Conservation (phyloP, 306 rosid genomes). For the Lagenaria siceraria region DNA sequence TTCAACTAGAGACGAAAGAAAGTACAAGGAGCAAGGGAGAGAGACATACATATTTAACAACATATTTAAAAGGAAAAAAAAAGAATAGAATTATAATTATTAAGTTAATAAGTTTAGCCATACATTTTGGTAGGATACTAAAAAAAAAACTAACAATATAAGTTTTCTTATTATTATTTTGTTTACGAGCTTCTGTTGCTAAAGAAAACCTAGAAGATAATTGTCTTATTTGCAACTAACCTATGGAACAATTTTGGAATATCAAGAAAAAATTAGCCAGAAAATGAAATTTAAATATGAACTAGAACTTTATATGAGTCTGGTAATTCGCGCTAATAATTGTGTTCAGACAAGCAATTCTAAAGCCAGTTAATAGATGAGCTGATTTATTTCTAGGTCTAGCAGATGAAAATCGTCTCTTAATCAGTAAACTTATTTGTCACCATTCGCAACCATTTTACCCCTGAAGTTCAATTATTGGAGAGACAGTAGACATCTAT, state of each 20-base stretch:
- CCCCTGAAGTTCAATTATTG: background rate
- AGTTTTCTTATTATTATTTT: background rate
- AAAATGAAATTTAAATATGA: background rate
- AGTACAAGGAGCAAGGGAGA: background rate
- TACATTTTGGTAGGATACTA: background rate
- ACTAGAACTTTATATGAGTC: background rate
- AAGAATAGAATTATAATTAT: background rate
- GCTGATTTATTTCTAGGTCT: slow-evolving; percentile 3
- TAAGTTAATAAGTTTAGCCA: background rate
- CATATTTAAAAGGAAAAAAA: background rate
- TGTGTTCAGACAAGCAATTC: background rate
- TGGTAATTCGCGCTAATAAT: background rate
- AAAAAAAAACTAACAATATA: background rate
- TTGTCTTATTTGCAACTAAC: background rate
- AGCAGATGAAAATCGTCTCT: background rate
- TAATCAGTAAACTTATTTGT: background rate
- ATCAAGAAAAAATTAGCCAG: background rate
- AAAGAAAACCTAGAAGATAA: background rate
- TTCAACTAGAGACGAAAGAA: background rate
- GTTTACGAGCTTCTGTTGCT: background rate
- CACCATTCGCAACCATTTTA: background rate
- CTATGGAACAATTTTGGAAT: background rate
- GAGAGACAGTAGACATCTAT: background rate
- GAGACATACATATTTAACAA: background rate
- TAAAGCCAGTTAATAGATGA: background rate